Conservation (phyloP, 2,329 filamentous ascomycete species). For the Chaetothyriales sp. region DNA sequence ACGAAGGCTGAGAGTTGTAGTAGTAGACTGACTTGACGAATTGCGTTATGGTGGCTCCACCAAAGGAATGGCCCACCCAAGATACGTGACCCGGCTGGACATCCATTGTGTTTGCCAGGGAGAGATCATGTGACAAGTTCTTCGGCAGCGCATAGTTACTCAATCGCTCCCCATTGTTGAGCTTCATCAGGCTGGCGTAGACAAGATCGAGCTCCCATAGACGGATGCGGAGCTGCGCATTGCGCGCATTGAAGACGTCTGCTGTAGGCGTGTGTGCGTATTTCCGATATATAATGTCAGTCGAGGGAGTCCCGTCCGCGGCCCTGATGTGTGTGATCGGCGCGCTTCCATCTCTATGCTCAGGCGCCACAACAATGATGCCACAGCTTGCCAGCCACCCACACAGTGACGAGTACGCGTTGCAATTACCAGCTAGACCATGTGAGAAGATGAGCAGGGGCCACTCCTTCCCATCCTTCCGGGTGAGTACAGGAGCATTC, state of each 20-base stretch:
- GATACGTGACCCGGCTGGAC: constrained; percentile 60
- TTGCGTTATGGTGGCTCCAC: constrained; percentile 59
- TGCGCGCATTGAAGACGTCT: constrained; percentile 53
- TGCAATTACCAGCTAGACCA: constrained; percentile 65
- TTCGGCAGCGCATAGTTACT: constrained; percentile 27
- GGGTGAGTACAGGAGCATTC: constrained; percentile 43
- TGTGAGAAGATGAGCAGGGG: constrained; percentile 79
- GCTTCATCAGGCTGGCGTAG: constrained; percentile 52
- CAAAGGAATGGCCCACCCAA: constrained; percentile 72
- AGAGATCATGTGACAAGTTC: constrained; percentile 1
- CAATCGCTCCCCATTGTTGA: constrained; percentile 44
- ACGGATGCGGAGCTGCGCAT: constrained; percentile 60
- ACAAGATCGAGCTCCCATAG: constrained; percentile 65
- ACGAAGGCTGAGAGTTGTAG: constrained; percentile 25
- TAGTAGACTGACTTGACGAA: constrained; percentile 66
- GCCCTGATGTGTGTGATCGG: constrained; percentile 60
- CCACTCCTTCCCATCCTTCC: constrained; percentile 45
- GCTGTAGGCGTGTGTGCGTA: constrained; percentile 49
- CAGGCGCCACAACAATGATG: constrained; percentile 64
- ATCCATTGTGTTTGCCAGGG: constrained; percentile 48
- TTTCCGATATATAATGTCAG: constrained; percentile 30
- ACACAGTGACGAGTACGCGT: constrained; percentile 71
- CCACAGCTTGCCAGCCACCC: constrained; percentile 70
- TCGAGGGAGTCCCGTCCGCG: constrained; percentile 7
- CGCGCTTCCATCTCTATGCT: constrained; percentile 70